Evolutionary conservation across 2,329 filamentous ascomycete genomes (phyloP), one percentile per base, ranked within the genome.

Genomic region (Hysterium pulicare): DNA sequence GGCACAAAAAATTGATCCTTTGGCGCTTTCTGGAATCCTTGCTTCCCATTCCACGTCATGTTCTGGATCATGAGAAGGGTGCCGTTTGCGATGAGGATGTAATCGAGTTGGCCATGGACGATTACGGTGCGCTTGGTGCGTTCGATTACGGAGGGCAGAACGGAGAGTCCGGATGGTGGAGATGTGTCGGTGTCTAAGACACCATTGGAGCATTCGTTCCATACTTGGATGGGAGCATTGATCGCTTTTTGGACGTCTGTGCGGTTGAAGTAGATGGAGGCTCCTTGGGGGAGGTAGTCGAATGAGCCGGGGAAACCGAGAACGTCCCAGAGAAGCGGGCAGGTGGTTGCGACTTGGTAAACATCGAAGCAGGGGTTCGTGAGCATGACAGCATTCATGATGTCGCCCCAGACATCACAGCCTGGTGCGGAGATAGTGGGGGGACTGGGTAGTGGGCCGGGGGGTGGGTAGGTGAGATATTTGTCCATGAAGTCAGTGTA

Each of bases 361-460:
- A 87, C 71, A 61, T 89, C 81, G 67, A 86, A 94, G 71, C 88
- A 93, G 0, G 87, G 87, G 67, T 93, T 93, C 24, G 79, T 64
- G 1, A 70, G 57, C 4, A 71, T 48, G 6, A 76, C 75, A 22
- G 80, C 83, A 0, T 71, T 51, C 53, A 70, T 71, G 22, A 87
- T 76, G 17, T 76, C 69, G 44, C 74, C 62, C 54, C 76, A 85
- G 16, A 87, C 55, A 38, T 73, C 71, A 59, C 86, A 90, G 3
- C 71, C 74, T 0, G 67, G 57, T n/a, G 60, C 51, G 0, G 67
- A 67, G 26, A 67, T 51, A 20, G 69, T 63, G 38, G 5, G 79
- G 73, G 22, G 71, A 67, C 0, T 59, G 61, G 83, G 84, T 15
- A 87, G 73, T 3, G 73, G 71, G 5, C 81, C 79, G 2, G 74